phyloP scores from a whole-genome alignment of 306 rosid species.

The Begonia loranthoides region DNA sequence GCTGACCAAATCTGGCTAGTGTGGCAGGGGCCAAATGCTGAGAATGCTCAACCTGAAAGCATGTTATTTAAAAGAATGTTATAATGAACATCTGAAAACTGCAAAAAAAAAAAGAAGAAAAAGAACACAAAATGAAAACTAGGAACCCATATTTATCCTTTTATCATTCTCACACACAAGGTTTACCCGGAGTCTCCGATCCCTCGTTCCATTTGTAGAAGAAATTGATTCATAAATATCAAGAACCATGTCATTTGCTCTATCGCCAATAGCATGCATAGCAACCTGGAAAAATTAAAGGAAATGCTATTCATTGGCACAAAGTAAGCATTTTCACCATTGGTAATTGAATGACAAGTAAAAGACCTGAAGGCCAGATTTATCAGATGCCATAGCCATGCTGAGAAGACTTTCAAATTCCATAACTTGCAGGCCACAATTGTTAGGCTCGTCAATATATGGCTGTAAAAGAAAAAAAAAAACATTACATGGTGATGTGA shows the following conservation, averaged over 20 bases:
- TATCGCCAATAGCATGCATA: constrained; percentile 86
- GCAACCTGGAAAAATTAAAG: constrained; percentile 52
- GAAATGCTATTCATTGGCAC: background rate
- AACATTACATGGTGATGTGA: background rate
- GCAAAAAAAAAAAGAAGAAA: too few relatives aligned
- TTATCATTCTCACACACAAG: constrained; percentile 2
- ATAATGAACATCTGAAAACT: too few relatives aligned
- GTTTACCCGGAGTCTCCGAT: constrained; percentile 73
- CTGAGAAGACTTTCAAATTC: constrained; percentile 48
- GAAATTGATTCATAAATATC: constrained; percentile 46
- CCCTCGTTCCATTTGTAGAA: constrained; percentile 51
- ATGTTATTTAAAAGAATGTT: background rate
- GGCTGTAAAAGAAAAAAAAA: constrained; percentile 34
- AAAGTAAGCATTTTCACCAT: too few relatives aligned
- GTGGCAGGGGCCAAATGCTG: constrained; percentile 70
- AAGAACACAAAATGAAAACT: too few relatives aligned
- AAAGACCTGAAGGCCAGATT: constrained; percentile 61
- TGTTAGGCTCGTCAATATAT: constrained; percentile 50
- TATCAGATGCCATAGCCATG: constrained; percentile 59
- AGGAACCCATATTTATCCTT: constrained; percentile 6
- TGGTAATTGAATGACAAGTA: constrained; percentile 4
- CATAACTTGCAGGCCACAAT: constrained; percentile 46
- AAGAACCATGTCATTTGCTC: constrained; percentile 66
- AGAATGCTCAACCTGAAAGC: constrained; percentile 78
- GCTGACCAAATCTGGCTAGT: constrained; percentile 43